Base-by-base conservation (phyloP, 2,329 filamentous ascomycete genomes). In the Colletotrichum shisoi region DNA sequence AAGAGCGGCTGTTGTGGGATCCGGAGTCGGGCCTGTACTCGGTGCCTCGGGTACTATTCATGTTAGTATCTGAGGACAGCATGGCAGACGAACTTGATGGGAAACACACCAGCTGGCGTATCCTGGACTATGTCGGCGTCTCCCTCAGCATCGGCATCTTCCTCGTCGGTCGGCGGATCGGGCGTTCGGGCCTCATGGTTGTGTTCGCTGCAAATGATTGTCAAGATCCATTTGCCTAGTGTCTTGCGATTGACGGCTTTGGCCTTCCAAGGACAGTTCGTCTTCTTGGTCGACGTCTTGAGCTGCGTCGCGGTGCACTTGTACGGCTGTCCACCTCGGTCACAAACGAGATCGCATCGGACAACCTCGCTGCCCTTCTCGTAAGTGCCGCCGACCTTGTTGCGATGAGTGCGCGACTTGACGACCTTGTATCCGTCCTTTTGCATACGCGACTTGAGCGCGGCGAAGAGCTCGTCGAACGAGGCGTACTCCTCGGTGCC, bases 381-480 rank as follows among this genome's bases (percentile, higher is more conserved):
- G 70, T 79, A 77, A 42, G 78, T 76, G 49, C 78, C 79, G 52
- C 78, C 78, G 66, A 79, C 75, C 58, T 79, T 76, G 66, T 77
- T 76, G 67, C 79, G 78, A 71, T 82, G 79, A 31, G 79, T 81
- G 65, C 80, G 75, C 37, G 78, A 75, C 71, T 81, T 81, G 74
- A 82, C 80, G 61, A 82, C 78, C 69, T 81, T 81, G 77, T 81
- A 82, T 66, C 80, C 80, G 64, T 81, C 76, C 70, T 79, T 80
- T 64, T 78, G 74, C 75, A 81, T 81, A 40, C 77, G 77, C 58
- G 74, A 73, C 67, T 76, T 80, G 45, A 82, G 73, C 42, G 79
- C 74, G 48, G 74, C 73, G 69, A 81, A 79, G 24, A 82, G 74
- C 15, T 81, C 79, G 17, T 81, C 80, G 68, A 78, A 81, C n/a